phyloP scores from a whole-genome alignment of 2,329 filamentous ascomycete species.

The Onygenales sp. region DNA sequence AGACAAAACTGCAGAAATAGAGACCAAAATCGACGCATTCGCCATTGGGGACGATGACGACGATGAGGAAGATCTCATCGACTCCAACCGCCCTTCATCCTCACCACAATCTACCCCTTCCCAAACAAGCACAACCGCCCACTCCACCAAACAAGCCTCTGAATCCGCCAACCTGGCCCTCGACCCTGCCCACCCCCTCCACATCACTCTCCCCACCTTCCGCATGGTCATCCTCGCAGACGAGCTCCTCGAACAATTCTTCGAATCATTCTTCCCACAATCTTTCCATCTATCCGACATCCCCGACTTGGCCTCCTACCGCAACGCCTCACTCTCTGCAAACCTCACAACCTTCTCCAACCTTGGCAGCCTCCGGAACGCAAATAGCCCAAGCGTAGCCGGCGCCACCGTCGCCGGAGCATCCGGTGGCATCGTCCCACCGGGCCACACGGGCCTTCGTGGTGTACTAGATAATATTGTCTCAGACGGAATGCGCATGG shows the following conservation, averaged over 20 bases:
- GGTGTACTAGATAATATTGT: conserved; percentile 97
- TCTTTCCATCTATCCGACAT: conserved; percentile 80
- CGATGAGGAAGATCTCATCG: conserved; percentile 46
- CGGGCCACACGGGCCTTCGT: conserved; percentile 67
- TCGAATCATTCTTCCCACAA: conserved; percentile 87
- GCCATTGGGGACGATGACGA: conserved; percentile 67
- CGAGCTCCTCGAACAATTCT: conserved; percentile 91
- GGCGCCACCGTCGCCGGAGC: conserved; percentile 37
- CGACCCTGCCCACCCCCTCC: conserved; percentile 83
- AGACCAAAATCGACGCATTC: conserved; percentile 50
- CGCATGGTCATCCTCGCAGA: conserved; percentile 97
- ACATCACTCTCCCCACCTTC: conserved; percentile 95
- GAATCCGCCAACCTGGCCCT: conserved; percentile 81
- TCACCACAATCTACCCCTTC: conserved; percentile 15
- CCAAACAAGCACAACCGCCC: conserved; percentile 23
- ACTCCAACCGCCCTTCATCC: conserved; percentile 14
- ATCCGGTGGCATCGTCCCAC: conserved; percentile 52
- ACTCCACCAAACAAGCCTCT: conserved; percentile 55
- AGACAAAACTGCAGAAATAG: conserved; percentile 22
- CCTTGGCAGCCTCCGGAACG: conserved; percentile 42
- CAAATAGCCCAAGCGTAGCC: conserved; percentile 27
- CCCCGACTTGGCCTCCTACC: conserved; percentile 37
- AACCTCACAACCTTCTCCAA: conserved; percentile 81
- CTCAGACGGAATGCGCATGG: conserved; percentile 92
- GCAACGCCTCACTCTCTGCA: conserved; percentile 45